Conservation (phyloP, 257 asterid species). For the Solanum tacnaense region DNA sequence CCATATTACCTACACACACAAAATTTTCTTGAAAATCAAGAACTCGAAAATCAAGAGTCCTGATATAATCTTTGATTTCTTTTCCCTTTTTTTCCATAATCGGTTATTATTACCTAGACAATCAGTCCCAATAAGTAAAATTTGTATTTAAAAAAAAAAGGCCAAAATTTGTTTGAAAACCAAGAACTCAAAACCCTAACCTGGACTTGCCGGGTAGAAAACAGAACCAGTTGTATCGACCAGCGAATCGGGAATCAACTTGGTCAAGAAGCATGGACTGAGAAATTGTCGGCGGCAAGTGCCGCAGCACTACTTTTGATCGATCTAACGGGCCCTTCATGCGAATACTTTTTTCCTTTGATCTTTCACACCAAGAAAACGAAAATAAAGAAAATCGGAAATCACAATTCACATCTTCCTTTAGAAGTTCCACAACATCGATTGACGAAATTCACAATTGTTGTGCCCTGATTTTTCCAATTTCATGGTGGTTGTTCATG, state of each 20-base stretch:
- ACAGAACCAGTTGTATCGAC: conserved; percentile 66
- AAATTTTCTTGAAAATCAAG: not conserved
- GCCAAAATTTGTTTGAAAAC: not conserved
- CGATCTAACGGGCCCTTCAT: conserved; percentile 97
- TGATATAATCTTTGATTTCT: not conserved
- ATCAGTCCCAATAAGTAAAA: not conserved
- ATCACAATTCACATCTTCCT: conserved; percentile 53
- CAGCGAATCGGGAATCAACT: conserved; percentile 72
- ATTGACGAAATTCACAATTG: not conserved
- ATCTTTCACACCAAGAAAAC: conserved; percentile 26
- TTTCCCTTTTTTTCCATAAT: not conserved
- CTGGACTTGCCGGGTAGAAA: conserved; percentile 79
- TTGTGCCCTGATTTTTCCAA: conserved; percentile 38
- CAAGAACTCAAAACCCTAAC: conserved; percentile 26
- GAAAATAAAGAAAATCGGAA: conserved; percentile 13
- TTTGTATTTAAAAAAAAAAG: not conserved
- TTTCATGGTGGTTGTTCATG: conserved; percentile 38
- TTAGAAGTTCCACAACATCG: conserved; percentile 6
- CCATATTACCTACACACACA: not conserved
- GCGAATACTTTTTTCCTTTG: conserved; percentile 15
- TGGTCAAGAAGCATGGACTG: conserved; percentile 83
- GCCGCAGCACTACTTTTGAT: conserved; percentile 96
- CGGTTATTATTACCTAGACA: not conserved
- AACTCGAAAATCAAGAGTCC: not conserved
- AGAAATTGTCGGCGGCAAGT: conserved; percentile 96